Conservation (phyloP, 2,329 filamentous ascomycete species). For the Clonostachys rhizophaga region DNA sequence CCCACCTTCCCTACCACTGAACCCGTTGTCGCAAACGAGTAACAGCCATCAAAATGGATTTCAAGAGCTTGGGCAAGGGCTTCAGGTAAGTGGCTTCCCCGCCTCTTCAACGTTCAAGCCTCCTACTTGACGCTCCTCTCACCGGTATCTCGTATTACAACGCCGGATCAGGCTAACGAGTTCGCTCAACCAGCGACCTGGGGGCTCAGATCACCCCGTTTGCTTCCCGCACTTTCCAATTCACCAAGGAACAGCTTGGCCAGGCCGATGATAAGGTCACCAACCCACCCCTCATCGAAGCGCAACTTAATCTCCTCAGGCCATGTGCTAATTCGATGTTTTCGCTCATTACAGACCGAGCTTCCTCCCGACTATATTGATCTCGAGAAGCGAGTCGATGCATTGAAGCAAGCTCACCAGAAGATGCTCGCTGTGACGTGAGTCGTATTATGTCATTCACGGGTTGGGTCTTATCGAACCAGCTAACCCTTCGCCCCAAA, state of each 20-base stretch:
- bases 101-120: neutral
- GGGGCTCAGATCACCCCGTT: constrained; percentile 88
- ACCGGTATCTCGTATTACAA: constrained; percentile 1
- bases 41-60: constrained; percentile 34
- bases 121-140: constrained; percentile 1
- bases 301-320: too few species aligned
- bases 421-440: constrained; percentile 97
- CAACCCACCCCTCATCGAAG: neutral
- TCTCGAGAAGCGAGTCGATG: constrained; percentile 97
- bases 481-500: constrained; percentile 23
- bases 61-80: constrained; percentile 53
- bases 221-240: constrained; percentile 90
- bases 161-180: neutral
- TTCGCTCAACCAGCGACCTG: constrained; percentile 35
- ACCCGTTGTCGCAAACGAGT: too few species aligned
- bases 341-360: constrained; percentile 64
- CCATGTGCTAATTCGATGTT: neutral
- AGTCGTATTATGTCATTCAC: constrained; percentile 27
- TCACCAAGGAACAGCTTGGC: constrained; percentile 95
- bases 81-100: constrained; percentile 38
- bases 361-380: constrained; percentile 97
- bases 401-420: constrained; percentile 92
- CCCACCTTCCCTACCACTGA: too few species aligned
- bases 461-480: too few species aligned
- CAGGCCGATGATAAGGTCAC: constrained; percentile 87